A percentile compares a stretch with the other conserved stretches of the same genome.
Conservation (phyloP, 1,284 basidiomycete genomes). For the Tylopilus orsonianus region DNA sequence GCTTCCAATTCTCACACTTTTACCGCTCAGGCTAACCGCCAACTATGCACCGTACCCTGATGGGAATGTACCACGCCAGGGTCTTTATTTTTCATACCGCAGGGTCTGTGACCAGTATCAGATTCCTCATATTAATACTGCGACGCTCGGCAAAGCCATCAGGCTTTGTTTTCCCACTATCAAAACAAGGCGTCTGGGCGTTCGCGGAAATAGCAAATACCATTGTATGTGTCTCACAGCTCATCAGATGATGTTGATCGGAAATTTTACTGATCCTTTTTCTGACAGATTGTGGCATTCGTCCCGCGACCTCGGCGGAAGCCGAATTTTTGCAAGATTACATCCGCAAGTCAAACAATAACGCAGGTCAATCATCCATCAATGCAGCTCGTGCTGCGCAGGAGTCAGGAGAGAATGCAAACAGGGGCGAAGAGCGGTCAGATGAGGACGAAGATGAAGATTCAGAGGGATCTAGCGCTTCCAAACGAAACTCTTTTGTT, state of each 20-base stretch:
- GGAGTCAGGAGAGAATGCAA: slow-evolving; percentile 55
- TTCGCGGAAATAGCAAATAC: slow-evolving; percentile 90
- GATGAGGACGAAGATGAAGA: slow-evolving; percentile 85
- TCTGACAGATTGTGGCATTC: slow-evolving; percentile 79
- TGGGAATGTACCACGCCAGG: slow-evolving; percentile 84
- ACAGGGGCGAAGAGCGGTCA: slow-evolving; percentile 63
- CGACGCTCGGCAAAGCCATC: slow-evolving; percentile 91
- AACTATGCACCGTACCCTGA: slow-evolving; percentile 90
- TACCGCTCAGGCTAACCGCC: slow-evolving; percentile 66
- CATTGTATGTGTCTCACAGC: slow-evolving; percentile 63
- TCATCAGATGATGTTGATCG: slow-evolving; percentile 31
- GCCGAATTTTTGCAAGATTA: slow-evolving; percentile 89
- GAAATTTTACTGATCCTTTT: slow-evolving; percentile 38
- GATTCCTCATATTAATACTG: slow-evolving; percentile 91
- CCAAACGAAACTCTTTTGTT: slow-evolving; percentile 72
- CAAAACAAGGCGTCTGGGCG: slow-evolving; percentile 88
- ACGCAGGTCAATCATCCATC: slow-evolving; percentile 68
- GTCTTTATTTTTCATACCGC: slow-evolving; percentile 89
- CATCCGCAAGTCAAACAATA: slow-evolving; percentile 85
- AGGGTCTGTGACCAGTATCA: slow-evolving; percentile 87
- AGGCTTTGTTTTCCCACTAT: slow-evolving; percentile 89
- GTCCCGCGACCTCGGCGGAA: slow-evolving; percentile 83
- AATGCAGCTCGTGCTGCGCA: slow-evolving; percentile 67
- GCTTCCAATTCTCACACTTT: slow-evolving; percentile 20
- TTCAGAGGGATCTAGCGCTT: slow-evolving; percentile 66